Conservation (phyloP, 495 filamentous ascomycete genomes). For the Chaetomium cochliodes region DNA sequence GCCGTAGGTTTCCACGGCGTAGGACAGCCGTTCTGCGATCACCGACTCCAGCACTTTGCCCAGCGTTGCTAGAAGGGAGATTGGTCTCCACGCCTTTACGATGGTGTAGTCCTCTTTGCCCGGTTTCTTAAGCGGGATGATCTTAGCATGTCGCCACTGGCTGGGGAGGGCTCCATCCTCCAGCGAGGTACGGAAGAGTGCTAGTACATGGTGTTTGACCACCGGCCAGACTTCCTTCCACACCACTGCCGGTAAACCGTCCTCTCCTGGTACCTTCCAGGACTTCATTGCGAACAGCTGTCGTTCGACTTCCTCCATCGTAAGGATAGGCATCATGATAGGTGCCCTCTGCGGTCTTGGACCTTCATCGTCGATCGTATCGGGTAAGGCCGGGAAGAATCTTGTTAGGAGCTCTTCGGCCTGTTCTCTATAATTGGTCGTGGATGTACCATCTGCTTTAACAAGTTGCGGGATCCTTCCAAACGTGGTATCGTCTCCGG, state of each 20-base stretch:
- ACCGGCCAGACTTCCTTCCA: slow-evolving; percentile 8
- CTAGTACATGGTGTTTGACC: slow-evolving; percentile 9
- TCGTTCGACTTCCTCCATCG: slow-evolving; percentile 1
- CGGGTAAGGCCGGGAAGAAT: slow-evolving; percentile 10
- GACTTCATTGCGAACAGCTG: neutral
- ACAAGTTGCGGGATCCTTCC: neutral
- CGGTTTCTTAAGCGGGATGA: slow-evolving; percentile 8
- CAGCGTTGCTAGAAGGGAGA: neutral
- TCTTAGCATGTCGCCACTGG: slow-evolving; percentile 1
- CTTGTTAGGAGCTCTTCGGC: slow-evolving; percentile 1
- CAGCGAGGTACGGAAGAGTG: slow-evolving; percentile 12
- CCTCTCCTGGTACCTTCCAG: slow-evolving; percentile 5
- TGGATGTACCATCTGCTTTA: neutral
- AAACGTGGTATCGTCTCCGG: slow-evolving; percentile 1
- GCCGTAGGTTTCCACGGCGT: neutral
- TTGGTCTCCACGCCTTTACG: slow-evolving; percentile 12
- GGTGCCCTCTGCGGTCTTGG: slow-evolving; percentile 1
- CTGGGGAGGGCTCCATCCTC: slow-evolving; percentile 9
- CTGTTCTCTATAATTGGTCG: slow-evolving; percentile 2
- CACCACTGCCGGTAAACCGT: slow-evolving; percentile 7
- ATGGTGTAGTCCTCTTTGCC: slow-evolving; percentile 14
- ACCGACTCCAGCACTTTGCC: slow-evolving; percentile 3
- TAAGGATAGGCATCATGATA: neutral
- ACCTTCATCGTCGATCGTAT: slow-evolving; percentile 11
- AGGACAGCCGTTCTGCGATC: slow-evolving; percentile 1